Percentiles rank a stretch among this genome's conserved stretches.
These are phyloP conservation scores for Cyberlindnera sargentensis DNA, from an alignment of 805 yeast species.

Conservation along the genomic window DNA sequence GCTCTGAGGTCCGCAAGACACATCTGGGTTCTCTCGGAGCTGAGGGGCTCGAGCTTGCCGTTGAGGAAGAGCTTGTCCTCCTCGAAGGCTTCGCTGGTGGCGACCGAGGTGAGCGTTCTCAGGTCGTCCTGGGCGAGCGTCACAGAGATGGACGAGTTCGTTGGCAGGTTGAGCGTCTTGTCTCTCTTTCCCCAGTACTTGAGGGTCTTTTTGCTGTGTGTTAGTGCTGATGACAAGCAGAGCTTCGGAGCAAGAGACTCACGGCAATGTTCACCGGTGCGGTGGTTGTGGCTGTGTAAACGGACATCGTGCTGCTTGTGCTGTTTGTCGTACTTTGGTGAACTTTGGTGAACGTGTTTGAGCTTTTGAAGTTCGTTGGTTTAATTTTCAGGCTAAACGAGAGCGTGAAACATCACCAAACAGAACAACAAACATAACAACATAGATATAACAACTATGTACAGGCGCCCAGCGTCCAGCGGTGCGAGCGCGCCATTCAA, in stretches of 20 bases:
- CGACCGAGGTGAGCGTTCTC: conserved; percentile 86
- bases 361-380: neutral
- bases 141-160: conserved; percentile 93
- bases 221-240: neutral
- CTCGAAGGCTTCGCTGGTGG: conserved; percentile 49
- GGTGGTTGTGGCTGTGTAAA: conserved; percentile 73
- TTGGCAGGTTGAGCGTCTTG: conserved; percentile 79
- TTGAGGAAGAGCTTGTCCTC: conserved; percentile 78
- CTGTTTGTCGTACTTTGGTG: no score
- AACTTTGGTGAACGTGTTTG: neutral
- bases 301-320: conserved; percentile 30
- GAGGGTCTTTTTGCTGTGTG: conserved; percentile 47
- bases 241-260: conserved; percentile 26
- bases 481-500: conserved; percentile 11
- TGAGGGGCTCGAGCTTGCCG: conserved; percentile 71
- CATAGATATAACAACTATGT: conserved; percentile 1
- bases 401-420: no score
- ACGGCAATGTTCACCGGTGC: conserved; percentile 98
- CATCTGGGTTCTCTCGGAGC: conserved; percentile 55
- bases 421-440: no score
- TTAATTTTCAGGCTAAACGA: neutral
- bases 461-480: conserved; percentile 3
- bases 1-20: conserved; percentile 71
- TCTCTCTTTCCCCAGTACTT: conserved; percentile 99
- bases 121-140: conserved; percentile 88